Base-by-base conservation (phyloP, 768 basidiomycete genomes). In the Russula foetens region DNA sequence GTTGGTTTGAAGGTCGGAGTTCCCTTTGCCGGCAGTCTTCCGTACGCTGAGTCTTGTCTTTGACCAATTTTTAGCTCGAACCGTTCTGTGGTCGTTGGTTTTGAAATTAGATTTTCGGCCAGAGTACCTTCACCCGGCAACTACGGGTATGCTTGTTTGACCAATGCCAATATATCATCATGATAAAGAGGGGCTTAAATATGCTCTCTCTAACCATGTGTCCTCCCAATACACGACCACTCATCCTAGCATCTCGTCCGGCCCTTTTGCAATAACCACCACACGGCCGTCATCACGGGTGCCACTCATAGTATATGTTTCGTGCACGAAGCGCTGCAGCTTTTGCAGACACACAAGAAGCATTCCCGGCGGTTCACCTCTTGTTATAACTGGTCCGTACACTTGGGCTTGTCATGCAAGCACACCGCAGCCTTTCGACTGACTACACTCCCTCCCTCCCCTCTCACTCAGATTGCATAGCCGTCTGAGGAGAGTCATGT, bases 401-500 rank as follows among this genome's bases (percentile, higher is more conserved):
- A 50, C 61, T 53, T 53, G 55, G 57, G 51, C 35, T 35, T 35
- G 35, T 35, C 35, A 35, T 35, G 35, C 9, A 5, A 12, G 9
- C n/a, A n/a, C n/a, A 11, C 43, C 48, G 28, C 48, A n/a, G 41
- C 54, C 28, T 46, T 49, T 12, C 2, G 8, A 63, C 58, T 67
- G 58, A 56, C 62, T 66, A 12, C 8, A 3, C 23, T 15, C 31
- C 31, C 31, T n/a, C n/a, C n/a, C 35, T 35, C 39, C 17, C 39
- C 7, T 17, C 39, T 12, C 17, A 5, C 19, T 53, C 24, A 38
- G 19, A 53, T 3, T 12, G 6, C 19, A 9, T 71, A 92, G 90
- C 73, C 90, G 90, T 69, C 74, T 89, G 68, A 92, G 92, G 77
- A 92, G 92, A 75, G 88, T 92, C 63, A 92, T 90, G 72, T 92